Evolutionary conservation across 2,329 filamentous ascomycete genomes (phyloP).

Genomic region (Colletotrichum tamarilloi): DNA sequence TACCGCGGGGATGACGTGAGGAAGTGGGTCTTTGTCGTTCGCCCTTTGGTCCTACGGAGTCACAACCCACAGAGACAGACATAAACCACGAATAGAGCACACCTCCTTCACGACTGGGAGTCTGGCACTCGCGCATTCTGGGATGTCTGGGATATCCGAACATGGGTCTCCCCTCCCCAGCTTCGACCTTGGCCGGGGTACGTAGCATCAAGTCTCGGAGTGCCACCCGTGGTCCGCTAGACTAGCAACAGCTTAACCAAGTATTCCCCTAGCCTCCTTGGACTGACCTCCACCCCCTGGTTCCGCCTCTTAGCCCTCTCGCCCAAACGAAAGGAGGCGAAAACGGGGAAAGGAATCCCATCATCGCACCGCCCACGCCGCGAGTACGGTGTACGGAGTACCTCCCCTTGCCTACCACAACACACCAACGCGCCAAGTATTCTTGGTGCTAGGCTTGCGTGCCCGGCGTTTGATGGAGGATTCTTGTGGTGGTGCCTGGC

Average conservation of each 20-base stretch:
- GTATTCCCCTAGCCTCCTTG: neutral
- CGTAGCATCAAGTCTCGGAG: conserved; percentile 27
- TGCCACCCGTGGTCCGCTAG: conserved; percentile 30
- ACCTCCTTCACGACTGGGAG: too few relatives aligned
- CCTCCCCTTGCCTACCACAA: neutral
- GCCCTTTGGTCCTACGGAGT: conserved; percentile 8
- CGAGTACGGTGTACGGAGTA: neutral
- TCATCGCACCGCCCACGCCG: neutral
- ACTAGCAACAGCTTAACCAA: neutral
- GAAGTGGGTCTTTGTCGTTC: conserved; percentile 18
- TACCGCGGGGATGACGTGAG: conserved; percentile 32
- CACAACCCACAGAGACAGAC: too few relatives aligned
- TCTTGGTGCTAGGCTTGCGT: neutral
- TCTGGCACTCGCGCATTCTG: neutral
- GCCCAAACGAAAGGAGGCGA: neutral
- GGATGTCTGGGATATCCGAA: neutral
- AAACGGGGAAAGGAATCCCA: conserved; percentile 1
- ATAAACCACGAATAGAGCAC: too few relatives aligned
- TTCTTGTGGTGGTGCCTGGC: conserved; percentile 13
- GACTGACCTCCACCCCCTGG: neutral
- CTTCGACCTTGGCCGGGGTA: neutral
- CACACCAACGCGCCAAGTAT: neutral
- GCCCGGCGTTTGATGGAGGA: conserved; percentile 28
- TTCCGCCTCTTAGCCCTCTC: neutral
- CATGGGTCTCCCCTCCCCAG: conserved; percentile 4